A percentile compares a stretch with the other conserved stretches of the same genome.
These are phyloP conservation scores for Rhamnella rubrinervis DNA, from an alignment of 331 rosid species.

Conservation along the genomic window DNA sequence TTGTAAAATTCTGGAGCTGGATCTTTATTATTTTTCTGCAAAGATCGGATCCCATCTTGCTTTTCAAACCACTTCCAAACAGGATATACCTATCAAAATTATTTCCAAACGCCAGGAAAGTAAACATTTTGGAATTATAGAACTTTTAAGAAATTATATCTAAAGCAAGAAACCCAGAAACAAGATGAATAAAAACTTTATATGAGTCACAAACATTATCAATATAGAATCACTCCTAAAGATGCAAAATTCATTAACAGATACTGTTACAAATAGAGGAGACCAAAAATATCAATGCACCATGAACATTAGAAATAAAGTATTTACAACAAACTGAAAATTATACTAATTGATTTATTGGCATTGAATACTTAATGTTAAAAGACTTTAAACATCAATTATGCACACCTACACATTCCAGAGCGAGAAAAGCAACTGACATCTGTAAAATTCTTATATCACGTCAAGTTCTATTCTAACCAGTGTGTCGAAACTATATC, in stretches of 20 bases:
- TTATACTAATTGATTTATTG: background rate
- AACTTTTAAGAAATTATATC: background rate
- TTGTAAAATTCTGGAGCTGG: constrained; percentile 99
- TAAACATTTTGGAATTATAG: constrained; percentile 4
- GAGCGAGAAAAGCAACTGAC: background rate
- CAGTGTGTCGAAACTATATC: background rate
- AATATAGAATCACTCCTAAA: too few relatives aligned
- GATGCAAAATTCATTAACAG: too few relatives aligned
- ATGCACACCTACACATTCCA: background rate
- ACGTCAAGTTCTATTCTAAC: too few relatives aligned
- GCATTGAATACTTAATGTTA: background rate
- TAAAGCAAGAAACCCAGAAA: background rate
- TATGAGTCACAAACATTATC: too few relatives aligned
- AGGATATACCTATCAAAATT: constrained; percentile 77
- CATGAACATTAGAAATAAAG: background rate
- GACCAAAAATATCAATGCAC: too few relatives aligned
- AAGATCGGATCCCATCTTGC: constrained; percentile 96
- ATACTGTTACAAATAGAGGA: too few relatives aligned
- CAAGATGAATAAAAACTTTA: too few relatives aligned
- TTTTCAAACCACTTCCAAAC: constrained; percentile 99
- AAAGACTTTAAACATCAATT: background rate
- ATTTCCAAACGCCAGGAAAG: background rate
- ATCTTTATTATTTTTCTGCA: constrained; percentile 85
- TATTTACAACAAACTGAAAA: background rate
- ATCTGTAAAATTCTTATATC: too few relatives aligned